phyloP scores from a whole-genome alignment of 345 rosid species.

The Lumnitzera littorea region DNA sequence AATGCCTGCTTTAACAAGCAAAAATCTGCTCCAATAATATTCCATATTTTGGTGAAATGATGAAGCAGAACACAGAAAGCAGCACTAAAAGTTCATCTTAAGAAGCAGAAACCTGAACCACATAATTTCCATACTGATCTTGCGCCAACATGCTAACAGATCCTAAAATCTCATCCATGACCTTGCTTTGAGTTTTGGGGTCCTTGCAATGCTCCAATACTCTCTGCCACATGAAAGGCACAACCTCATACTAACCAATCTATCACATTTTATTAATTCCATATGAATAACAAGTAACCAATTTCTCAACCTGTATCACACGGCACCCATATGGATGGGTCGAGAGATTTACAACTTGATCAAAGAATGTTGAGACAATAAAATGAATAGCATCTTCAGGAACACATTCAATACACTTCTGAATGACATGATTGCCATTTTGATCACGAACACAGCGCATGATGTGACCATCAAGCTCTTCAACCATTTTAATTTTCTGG shows the following conservation, averaged over 20 bases:
- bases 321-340: slow-evolving; percentile 70
- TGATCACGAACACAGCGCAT: slow-evolving; percentile 68
- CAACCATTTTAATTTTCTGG: slow-evolving; percentile 59
- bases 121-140: slow-evolving; percentile 70
- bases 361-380: slow-evolving; percentile 38
- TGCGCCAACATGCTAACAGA: slow-evolving; percentile 56
- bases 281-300: neutral
- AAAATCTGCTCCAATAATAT: neutral
- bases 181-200: slow-evolving; percentile 34
- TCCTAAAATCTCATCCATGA: slow-evolving; percentile 58
- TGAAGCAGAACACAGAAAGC: neutral
- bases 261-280: neutral
- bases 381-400: slow-evolving; percentile 50
- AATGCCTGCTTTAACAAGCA: slow-evolving; percentile 2
- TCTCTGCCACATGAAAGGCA: slow-evolving; percentile 28
- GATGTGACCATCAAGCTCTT: slow-evolving; percentile 50
- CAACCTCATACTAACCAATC: neutral
- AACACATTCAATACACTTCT: slow-evolving; percentile 64
- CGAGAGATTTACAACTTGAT: slow-evolving; percentile 49
- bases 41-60: neutral
- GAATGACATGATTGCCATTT: slow-evolving; percentile 71
- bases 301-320: slow-evolving; percentile 43
- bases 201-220: slow-evolving; percentile 54
- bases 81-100: neutral
- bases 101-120: slow-evolving; percentile 39